Conservation (phyloP, 2,329 filamentous ascomycete genomes). For the Shiraia bambusicola region DNA sequence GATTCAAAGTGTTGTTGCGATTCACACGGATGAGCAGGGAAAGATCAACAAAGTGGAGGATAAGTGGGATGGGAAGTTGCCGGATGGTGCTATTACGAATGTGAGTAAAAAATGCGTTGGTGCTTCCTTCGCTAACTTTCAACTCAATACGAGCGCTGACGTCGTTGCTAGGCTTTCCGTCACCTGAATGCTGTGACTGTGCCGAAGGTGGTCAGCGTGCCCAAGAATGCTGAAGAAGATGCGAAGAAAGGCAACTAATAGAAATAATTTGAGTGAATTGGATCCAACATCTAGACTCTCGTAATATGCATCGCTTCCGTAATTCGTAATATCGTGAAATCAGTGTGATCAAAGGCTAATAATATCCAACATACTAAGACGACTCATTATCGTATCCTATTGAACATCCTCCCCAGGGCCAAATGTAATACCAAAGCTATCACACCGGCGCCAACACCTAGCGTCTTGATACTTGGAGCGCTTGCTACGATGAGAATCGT, state of each 20-base stretch:
- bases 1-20: slow-evolving; percentile 53
- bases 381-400: slow-evolving; percentile 10
- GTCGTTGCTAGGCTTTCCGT: slow-evolving; percentile 50
- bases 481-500: slow-evolving; percentile 41
- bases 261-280: slow-evolving; percentile 3
- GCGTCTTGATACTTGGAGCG: slow-evolving; percentile 15
- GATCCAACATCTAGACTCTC: slow-evolving; percentile 9
- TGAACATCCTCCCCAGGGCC: slow-evolving; percentile 33
- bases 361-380: not conserved
- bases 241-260: slow-evolving; percentile 49
- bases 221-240: slow-evolving; percentile 57
- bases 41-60: slow-evolving; percentile 58
- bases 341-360: slow-evolving; percentile 1
- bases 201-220: slow-evolving; percentile 54
- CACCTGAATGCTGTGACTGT: slow-evolving; percentile 55
- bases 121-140: slow-evolving; percentile 1
- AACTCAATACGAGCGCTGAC: slow-evolving; percentile 28
- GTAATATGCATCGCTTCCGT: slow-evolving; percentile 19
- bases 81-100: slow-evolving; percentile 53
- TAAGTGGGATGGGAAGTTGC: slow-evolving; percentile 57
- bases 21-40: slow-evolving; percentile 45
- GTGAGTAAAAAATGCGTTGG: slow-evolving; percentile 52
- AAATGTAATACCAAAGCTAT: slow-evolving; percentile 25
- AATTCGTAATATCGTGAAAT: slow-evolving; percentile 20
- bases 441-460: slow-evolving; percentile 20